These are phyloP conservation scores for Omphalea diandra DNA, from an alignment of 441 rosid genomes.

Conservation along the genomic window DNA sequence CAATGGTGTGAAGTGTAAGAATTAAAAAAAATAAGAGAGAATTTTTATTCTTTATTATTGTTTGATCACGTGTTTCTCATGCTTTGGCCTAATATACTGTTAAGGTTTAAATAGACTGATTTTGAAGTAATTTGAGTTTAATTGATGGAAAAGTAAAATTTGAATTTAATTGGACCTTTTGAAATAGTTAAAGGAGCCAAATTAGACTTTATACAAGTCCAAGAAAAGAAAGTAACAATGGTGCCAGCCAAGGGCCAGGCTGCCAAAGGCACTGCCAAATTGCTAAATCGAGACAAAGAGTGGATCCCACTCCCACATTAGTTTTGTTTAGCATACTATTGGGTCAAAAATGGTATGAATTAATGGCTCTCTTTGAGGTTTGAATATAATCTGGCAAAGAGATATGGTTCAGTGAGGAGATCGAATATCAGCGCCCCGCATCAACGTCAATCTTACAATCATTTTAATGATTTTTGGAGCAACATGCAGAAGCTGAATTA, in stretches of 20 bases:
- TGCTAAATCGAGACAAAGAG: conserved; percentile 9
- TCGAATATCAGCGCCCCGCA: too few species aligned
- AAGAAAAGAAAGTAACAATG: conserved; percentile 36
- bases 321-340: background rate
- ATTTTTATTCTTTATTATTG: too few species aligned
- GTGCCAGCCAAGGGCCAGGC: conserved; percentile 42
- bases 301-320: conserved; percentile 24
- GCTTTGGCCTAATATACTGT: too few species aligned
- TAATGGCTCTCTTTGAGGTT: background rate
- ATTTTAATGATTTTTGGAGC: background rate
- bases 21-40: too few species aligned
- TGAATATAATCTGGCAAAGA: conserved; percentile 29
- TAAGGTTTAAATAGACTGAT: too few species aligned
- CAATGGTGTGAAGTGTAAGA: too few species aligned
- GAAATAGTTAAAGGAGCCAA: too few species aligned
- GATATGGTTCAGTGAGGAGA: conserved; percentile 13
- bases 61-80: too few species aligned
- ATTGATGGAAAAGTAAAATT: too few species aligned
- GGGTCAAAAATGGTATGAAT: background rate
- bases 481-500: background rate
- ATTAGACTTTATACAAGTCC: too few species aligned
- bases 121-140: too few species aligned
- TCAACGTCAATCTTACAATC: background rate
- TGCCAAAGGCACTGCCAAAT: conserved; percentile 28
- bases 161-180: too few species aligned